Conservation (phyloP, 805 yeast genomes). For the Zygoascus tannicola region DNA sequence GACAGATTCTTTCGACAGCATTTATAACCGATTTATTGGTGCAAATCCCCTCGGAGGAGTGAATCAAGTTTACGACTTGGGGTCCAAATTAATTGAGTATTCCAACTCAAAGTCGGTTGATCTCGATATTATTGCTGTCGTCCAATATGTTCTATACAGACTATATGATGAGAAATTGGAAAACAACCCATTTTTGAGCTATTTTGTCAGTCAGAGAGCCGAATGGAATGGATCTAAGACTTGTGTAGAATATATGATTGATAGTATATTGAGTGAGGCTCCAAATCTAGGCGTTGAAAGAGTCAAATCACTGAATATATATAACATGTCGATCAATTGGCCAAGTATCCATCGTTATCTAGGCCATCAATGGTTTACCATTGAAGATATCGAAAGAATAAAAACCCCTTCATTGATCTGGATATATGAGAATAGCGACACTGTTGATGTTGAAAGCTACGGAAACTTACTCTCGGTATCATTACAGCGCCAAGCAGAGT, state of each 20-base stretch:
- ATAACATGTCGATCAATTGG: neutral
- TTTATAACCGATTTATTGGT: neutral
- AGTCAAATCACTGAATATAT: neutral
- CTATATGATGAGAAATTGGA: constrained; percentile 4
- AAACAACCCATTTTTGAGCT: constrained; percentile 10
- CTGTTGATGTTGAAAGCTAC: neutral
- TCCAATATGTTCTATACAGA: constrained; percentile 5
- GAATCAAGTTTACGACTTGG: neutral
- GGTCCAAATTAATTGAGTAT: neutral
- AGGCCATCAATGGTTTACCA: constrained; percentile 6
- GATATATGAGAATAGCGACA: neutral
- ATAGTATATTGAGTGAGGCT: neutral
- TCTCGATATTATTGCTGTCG: neutral
- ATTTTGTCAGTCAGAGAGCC: constrained; percentile 6
- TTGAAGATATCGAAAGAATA: neutral
- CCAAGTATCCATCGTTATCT: neutral
- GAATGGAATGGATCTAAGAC: neutral
- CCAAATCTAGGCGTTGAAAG: neutral
- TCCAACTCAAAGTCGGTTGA: neutral
- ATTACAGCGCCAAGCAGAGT: neutral
- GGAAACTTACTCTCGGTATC: neutral
- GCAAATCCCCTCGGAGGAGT: neutral
- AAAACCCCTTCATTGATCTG: neutral
- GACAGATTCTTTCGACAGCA: neutral
- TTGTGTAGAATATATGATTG: neutral